Conservation (phyloP, 306 rosid genomes). For the Begonia fuchsioides region DNA sequence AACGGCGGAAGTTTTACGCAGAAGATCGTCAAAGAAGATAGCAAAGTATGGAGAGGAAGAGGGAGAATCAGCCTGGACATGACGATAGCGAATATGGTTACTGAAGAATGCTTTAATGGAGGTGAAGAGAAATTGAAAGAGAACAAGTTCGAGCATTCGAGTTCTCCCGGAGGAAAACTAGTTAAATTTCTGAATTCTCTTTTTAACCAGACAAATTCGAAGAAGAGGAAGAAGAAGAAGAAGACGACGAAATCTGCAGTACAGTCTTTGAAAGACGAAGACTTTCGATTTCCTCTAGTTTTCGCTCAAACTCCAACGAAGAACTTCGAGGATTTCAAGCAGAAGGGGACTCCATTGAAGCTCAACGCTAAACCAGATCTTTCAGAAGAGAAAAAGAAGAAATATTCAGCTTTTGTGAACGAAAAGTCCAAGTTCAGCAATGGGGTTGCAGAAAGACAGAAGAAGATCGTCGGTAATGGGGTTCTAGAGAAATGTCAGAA, state of each 20-base stretch:
- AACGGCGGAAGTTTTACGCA: conserved; percentile 13
- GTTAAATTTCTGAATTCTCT: conserved; percentile 92
- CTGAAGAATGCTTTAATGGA: too few species aligned
- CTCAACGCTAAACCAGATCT: background rate
- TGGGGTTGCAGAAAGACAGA: conserved; percentile 5
- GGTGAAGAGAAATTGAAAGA: conserved; percentile 25
- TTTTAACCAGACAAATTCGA: conserved; percentile 69
- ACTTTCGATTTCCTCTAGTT: conserved; percentile 68
- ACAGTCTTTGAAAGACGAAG: conserved; percentile 26
- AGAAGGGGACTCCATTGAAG: conserved; percentile 5
- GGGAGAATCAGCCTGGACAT: conserved; percentile 84
- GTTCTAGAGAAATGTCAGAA: conserved; percentile 15
- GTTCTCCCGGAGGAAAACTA: conserved; percentile 87
- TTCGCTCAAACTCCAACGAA: conserved; percentile 53
- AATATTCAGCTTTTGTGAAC: background rate
- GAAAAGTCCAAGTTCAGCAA: conserved; percentile 12
- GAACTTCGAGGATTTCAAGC: conserved; percentile 42
- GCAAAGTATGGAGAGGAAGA: conserved; percentile 17
- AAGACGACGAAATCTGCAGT: conserved; percentile 43
- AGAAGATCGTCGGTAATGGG: conserved; percentile 7
- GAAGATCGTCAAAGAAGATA: conserved; percentile 40
- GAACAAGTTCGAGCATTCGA: conserved; percentile 65
- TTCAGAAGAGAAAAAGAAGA: background rate
- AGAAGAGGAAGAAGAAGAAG: conserved; percentile 69
- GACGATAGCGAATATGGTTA: conserved; percentile 37